phyloP scores from a whole-genome alignment of 495 filamentous ascomycete species.

The Penicillium crystallinum region DNA sequence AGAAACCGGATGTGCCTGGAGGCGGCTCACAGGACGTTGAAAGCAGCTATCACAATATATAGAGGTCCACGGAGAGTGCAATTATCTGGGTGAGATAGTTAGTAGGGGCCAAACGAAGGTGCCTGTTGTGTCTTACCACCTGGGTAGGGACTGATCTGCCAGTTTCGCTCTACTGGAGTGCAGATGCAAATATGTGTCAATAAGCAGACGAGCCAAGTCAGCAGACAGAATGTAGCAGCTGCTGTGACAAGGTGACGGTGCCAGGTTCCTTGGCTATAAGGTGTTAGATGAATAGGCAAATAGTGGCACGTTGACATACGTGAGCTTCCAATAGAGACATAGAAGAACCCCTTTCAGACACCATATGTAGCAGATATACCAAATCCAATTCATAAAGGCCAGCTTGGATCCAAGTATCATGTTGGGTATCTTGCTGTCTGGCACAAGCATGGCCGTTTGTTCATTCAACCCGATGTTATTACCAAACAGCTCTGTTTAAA shows the following conservation, averaged over 20 bases:
- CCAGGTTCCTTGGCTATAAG: no score
- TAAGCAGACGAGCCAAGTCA: conserved; percentile 43
- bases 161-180: conserved; percentile 39
- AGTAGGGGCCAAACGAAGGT: background rate
- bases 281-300: background rate
- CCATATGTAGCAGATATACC: conserved; percentile 51
- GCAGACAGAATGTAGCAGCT: conserved; percentile 23
- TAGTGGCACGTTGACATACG: conserved; percentile 23
- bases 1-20: no score
- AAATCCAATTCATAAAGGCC: conserved; percentile 40
- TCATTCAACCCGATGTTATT: conserved; percentile 5
- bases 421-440: conserved; percentile 9
- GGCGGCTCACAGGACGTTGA: no score
- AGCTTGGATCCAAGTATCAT: conserved; percentile 20
- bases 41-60: no score
- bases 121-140: conserved; percentile 21
- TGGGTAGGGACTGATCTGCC: conserved; percentile 48
- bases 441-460: conserved; percentile 15
- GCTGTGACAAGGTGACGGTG: no score
- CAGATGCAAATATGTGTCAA: conserved; percentile 44
- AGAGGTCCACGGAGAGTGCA: no score
- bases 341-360: conserved; percentile 46
- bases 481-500: no score
- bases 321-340: conserved; percentile 49
- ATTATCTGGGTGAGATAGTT: no score